A percentile compares a stretch with the other conserved stretches of the same genome.
Conservation (phyloP, 202 grass and related monocot species). For the Schoenoplectus tabernaemontani region DNA sequence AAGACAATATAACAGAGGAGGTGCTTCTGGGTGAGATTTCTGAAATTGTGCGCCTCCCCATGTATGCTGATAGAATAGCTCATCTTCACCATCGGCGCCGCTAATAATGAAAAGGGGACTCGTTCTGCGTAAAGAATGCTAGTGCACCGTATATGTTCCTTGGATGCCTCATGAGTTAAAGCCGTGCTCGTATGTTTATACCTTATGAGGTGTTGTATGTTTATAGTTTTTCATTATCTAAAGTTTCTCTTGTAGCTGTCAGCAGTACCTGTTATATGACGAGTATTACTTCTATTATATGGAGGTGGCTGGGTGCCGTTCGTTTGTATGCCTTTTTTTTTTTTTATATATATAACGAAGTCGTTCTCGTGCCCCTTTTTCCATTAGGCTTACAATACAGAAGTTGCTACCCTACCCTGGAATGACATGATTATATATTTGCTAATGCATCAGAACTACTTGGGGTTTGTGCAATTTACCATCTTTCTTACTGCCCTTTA, state of each 20-base stretch:
- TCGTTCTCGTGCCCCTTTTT: background rate
- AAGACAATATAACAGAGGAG: constrained; percentile 52
- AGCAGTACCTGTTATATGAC: background rate
- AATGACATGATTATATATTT: background rate
- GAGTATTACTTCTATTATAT: constrained; percentile 2
- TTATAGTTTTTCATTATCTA: background rate
- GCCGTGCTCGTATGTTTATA: background rate
- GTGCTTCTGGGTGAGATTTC: constrained; percentile 39
- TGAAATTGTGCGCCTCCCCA: constrained; percentile 40
- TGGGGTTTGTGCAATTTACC: background rate
- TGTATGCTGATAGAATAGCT: constrained; percentile 42
- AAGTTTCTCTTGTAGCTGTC: background rate
- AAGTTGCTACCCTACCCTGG: background rate
- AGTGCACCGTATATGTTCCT: background rate
- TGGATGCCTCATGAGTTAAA: background rate
- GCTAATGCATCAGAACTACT: background rate
- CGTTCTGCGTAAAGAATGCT: background rate
- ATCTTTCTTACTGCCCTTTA: too few relatives aligned
- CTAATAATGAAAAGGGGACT: background rate
- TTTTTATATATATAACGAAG: background rate
- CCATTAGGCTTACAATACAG: background rate
- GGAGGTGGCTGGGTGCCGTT: background rate
- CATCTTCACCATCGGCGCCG: constrained; percentile 19
- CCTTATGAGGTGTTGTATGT: background rate
- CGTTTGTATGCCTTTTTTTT: background rate